phyloP scores from a whole-genome alignment of 2,329 filamentous ascomycete species.

The Penicillium sp. region DNA sequence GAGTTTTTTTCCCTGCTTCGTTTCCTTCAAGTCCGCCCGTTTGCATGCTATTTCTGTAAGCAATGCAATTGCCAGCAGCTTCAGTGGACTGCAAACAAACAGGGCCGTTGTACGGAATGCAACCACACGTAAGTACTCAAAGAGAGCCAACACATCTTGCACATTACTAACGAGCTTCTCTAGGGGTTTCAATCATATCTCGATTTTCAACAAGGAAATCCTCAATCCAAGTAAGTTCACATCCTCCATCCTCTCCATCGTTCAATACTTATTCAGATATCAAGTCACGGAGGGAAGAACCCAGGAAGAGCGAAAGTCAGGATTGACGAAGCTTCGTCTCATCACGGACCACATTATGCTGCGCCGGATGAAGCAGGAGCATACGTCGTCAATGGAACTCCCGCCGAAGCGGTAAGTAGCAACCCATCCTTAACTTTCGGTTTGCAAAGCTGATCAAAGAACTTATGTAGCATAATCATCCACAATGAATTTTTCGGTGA shows the following conservation, averaged over 20 bases:
- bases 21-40: constrained; percentile 85
- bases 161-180: constrained; percentile 11
- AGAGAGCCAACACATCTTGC: constrained; percentile 7
- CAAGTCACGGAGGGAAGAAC: constrained; percentile 58
- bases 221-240: constrained; percentile 67
- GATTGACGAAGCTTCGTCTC: constrained; percentile 78
- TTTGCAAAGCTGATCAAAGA: background rate
- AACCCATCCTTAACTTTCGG: background rate
- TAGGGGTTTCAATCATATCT: constrained; percentile 67
- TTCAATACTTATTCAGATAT: constrained; percentile 42
- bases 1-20: constrained; percentile 94
- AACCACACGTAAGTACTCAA: constrained; percentile 49
- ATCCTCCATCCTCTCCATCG: constrained; percentile 25
- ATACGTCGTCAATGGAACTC: constrained; percentile 92
- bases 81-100: constrained; percentile 77
- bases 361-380: constrained; percentile 87
- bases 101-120: constrained; percentile 71
- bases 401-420: constrained; percentile 74
- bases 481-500: constrained; percentile 96
- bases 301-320: constrained; percentile 61
- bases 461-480: constrained; percentile 66
- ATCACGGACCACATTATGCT: constrained; percentile 95
- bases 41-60: constrained; percentile 93
- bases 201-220: constrained; percentile 91
- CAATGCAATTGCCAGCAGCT: constrained; percentile 76